These are phyloP conservation scores for Lepidium aucheri DNA, from an alignment of 345 rosid genomes.

Conservation along the genomic window DNA sequence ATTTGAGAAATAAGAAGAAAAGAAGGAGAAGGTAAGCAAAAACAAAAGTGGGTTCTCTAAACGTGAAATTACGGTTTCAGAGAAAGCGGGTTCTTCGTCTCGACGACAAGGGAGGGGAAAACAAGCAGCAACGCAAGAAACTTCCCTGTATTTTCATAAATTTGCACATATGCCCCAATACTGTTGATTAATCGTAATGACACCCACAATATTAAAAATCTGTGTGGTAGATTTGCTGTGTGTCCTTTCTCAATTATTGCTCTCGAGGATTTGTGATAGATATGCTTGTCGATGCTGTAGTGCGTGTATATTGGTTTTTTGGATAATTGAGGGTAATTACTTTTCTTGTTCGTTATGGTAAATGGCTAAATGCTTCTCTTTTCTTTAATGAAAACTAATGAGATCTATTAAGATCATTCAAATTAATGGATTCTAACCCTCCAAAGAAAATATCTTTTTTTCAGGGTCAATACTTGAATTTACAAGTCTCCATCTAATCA, in stretches of 20 bases:
- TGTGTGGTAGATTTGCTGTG: background rate
- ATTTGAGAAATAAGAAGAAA: conserved; percentile 1
- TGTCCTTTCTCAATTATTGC: background rate
- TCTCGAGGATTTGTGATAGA: background rate
- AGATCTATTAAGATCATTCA: no score
- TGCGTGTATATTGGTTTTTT: background rate
- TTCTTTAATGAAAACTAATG: no score
- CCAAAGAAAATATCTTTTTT: no score
- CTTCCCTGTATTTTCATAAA: background rate
- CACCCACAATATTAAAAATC: background rate
- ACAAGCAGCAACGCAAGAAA: conserved; percentile 1
- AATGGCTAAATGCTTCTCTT: no score
- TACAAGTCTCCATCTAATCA: no score
- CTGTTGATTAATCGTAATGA: background rate
- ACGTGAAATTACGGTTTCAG: conserved; percentile 23
- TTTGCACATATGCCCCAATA: background rate
- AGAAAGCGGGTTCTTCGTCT: conserved; percentile 23
- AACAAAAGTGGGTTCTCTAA: background rate
- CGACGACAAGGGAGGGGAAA: conserved; percentile 8
- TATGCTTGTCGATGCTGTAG: background rate
- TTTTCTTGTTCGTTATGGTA: background rate
- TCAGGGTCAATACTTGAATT: no score
- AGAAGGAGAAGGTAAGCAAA: background rate
- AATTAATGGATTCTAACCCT: no score
- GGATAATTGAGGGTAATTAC: background rate